These are phyloP conservation scores for Monilinia laxa DNA, from an alignment of 2,329 filamentous ascomycete genomes.

Conservation along the genomic window DNA sequence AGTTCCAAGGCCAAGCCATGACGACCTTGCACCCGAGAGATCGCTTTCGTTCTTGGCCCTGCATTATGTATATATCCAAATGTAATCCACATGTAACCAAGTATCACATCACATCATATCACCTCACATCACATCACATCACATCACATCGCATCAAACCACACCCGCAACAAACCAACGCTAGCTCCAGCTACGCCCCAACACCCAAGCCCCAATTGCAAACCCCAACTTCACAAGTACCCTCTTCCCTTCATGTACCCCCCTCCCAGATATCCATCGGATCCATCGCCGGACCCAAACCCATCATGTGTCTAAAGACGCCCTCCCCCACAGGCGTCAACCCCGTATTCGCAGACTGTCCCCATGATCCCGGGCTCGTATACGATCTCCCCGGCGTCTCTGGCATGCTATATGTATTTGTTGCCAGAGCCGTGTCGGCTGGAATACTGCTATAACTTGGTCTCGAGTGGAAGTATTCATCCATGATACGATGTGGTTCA, in stretches of 20 bases:
- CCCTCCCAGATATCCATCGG: conserved; percentile 42
- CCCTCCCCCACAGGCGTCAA: conserved; percentile 59
- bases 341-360: conserved; percentile 44
- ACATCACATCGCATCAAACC: neutral
- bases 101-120: neutral
- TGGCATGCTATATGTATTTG: conserved; percentile 44
- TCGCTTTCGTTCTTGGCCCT: neutral
- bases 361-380: conserved; percentile 45
- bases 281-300: conserved; percentile 56
- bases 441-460: conserved; percentile 32
- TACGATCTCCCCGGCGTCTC: conserved; percentile 44
- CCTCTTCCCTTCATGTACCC: conserved; percentile 12
- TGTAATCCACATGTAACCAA: neutral
- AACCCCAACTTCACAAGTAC: neutral
- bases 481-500: conserved; percentile 37
- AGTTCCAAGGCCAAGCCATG: neutral
- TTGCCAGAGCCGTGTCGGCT: conserved; percentile 29
- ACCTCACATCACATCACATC: neutral
- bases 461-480: conserved; percentile 34
- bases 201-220: neutral
- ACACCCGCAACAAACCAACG: neutral
- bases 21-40: neutral
- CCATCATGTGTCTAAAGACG: conserved; percentile 57
- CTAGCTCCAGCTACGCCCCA: too few relatives aligned
- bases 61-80: neutral